Evolutionary conservation across 768 basidiomycete genomes (phyloP), one percentile per base, ranked within the genome.

Genomic region (Suillus hirtellus): DNA sequence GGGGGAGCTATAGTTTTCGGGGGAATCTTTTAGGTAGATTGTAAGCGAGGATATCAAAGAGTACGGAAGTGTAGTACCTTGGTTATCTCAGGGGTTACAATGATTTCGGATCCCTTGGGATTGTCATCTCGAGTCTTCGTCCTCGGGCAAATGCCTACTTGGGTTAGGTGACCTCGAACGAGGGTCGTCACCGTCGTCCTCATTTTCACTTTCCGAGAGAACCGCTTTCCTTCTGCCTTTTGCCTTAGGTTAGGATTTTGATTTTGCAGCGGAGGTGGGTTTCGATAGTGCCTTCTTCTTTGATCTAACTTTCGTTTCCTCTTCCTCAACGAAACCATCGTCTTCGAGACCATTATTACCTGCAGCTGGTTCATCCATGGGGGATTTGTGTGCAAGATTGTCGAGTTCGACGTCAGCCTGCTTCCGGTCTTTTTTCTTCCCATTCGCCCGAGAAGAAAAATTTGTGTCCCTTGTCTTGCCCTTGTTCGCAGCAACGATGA

Each of bases 221-320:
- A 72, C 59, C 7, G 47, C 58, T 46, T 68, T 74, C 43, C 68
- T 73, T 56, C 78, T 76, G 52, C 65, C 73, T 53, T 78, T 76
- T 54, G 64, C 72, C 64, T 78, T 80, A 54, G 63, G 61, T 10
- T 77, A 80, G 59, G 63, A 60, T 10, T 64, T 60, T 14, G 8
- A 50, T 52, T 52, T 52, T 1, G 50, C 15, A 34, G 50, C 31
- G 31, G 31, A 31, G 9, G 42, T 60, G 34, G 49, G 66, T 34
- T 66, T 73, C 14, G 50, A 31, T 31, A 31, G 31, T 31, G 31
- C 31, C 31, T 4, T 31, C 31, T 31, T 31, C 31, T 31, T 31
- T 4, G 31, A 31, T 31, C 3, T 31, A 31, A 31, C 31, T 31
- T 31, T 31, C 31, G 31, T 31, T 31, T 31, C 31, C 31, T 3